Evolutionary conservation across 2,329 filamentous ascomycete genomes (phyloP).

Genomic region (Beauveria brongniartii): DNA sequence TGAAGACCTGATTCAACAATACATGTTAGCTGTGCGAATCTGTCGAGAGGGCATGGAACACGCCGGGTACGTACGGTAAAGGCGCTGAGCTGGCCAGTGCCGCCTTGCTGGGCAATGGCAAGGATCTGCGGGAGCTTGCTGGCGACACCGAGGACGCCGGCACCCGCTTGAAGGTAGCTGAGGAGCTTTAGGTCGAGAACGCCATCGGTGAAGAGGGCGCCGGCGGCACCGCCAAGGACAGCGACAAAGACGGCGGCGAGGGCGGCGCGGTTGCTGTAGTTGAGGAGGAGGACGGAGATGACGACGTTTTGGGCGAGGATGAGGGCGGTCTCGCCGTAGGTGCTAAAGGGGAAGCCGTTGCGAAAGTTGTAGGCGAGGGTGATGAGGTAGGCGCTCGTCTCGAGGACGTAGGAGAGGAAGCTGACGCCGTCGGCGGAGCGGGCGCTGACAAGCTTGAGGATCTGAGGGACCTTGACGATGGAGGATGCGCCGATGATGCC

Average conservation of each 20-base stretch:
- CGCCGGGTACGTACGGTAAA: slow-evolving; percentile 65
- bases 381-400: slow-evolving; percentile 82
- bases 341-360: slow-evolving; percentile 90
- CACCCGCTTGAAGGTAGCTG: slow-evolving; percentile 72
- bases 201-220: slow-evolving; percentile 59
- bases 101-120: slow-evolving; percentile 75
- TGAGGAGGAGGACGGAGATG: slow-evolving; percentile 78
- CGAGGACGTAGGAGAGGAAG: slow-evolving; percentile 86
- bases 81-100: slow-evolving; percentile 90
- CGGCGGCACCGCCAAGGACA: slow-evolving; percentile 60
- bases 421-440: slow-evolving; percentile 76
- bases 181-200: slow-evolving; percentile 60
- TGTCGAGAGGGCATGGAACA: neutral
- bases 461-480: slow-evolving; percentile 94
- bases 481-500: slow-evolving; percentile 86
- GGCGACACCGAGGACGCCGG: slow-evolving; percentile 72
- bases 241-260: slow-evolving; percentile 73
- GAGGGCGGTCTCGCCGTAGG: slow-evolving; percentile 88
- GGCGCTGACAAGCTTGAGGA: slow-evolving; percentile 80
- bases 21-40: neutral
- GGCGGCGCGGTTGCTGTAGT: slow-evolving; percentile 62
- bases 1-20: slow-evolving; percentile 66
- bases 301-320: slow-evolving; percentile 89
- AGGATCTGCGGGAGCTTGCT: slow-evolving; percentile 93
- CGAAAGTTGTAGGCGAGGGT: slow-evolving; percentile 87